Evolutionary conservation across 73 alveolate genomes (phyloP).

Genomic region (Durusdinium trenchii): DNA sequence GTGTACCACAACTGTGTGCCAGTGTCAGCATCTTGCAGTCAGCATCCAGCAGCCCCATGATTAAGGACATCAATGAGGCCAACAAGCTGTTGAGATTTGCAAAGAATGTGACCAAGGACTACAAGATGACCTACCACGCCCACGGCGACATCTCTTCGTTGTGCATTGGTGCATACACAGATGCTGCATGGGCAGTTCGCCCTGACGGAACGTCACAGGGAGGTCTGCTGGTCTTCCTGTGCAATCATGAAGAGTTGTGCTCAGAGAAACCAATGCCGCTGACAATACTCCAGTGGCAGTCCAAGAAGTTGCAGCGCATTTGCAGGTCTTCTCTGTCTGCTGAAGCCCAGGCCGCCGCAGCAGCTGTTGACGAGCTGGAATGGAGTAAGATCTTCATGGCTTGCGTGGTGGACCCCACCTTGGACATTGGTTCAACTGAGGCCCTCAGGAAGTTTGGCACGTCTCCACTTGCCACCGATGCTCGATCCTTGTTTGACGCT

Average conservation of each 20-base stretch:
- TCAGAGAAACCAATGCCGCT: background rate
- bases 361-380: background rate
- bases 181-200: constrained; percentile 46
- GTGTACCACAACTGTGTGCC: background rate
- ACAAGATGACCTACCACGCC: background rate
- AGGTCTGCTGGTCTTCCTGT: background rate
- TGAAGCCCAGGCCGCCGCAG: background rate
- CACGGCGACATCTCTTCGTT: background rate
- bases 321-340: background rate
- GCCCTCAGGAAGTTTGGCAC: background rate
- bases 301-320: background rate
- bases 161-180: constrained; percentile 13
- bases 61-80: background rate
- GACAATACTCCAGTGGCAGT: background rate
- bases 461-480: background rate
- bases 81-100: constrained; percentile 29
- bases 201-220: constrained; percentile 23
- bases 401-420: background rate
- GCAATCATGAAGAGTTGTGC: background rate
- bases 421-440: background rate
- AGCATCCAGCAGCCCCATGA: background rate
- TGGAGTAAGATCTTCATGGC: background rate
- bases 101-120: constrained; percentile 9
- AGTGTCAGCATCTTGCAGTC: background rate
- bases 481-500: background rate